phyloP scores from a whole-genome alignment of 1,284 basidiomycete genomes.

The Cryptococcus maquisensis region DNA sequence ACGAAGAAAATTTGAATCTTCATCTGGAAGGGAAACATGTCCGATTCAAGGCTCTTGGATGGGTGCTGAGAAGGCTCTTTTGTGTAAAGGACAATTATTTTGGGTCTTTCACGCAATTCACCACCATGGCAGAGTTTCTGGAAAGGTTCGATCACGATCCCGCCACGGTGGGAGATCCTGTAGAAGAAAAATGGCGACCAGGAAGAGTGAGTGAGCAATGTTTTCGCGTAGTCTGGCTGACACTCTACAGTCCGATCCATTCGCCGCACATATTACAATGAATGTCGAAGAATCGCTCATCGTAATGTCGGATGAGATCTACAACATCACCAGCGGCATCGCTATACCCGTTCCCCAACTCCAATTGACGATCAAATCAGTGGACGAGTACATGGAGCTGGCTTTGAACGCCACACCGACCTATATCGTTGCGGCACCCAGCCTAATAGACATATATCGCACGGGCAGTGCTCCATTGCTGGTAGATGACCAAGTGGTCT shows the following conservation, averaged over 20 bases:
- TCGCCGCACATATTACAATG: slow-evolving; percentile 68
- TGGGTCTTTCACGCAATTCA: slow-evolving; percentile 84
- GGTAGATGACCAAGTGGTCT: slow-evolving; percentile 44
- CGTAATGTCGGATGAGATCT: slow-evolving; percentile 67
- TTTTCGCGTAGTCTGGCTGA: not conserved
- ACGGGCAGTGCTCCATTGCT: slow-evolving; percentile 19
- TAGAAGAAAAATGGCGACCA: slow-evolving; percentile 69
- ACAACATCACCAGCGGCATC: slow-evolving; percentile 61
- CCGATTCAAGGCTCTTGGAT: slow-evolving; percentile 70
- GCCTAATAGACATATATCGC: slow-evolving; percentile 53
- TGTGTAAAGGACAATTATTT: slow-evolving; percentile 86
- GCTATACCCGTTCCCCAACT: slow-evolving; percentile 62
- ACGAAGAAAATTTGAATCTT: slow-evolving; percentile 72
- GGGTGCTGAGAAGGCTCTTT: slow-evolving; percentile 82
- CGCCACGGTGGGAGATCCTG: slow-evolving; percentile 67
- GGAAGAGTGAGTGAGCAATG: slow-evolving; percentile 57
- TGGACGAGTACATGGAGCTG: slow-evolving; percentile 86
- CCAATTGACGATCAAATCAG: slow-evolving; percentile 68
- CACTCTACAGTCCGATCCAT: slow-evolving; percentile 62
- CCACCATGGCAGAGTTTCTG: slow-evolving; percentile 76
- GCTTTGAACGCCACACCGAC: slow-evolving; percentile 66
- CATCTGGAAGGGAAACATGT: slow-evolving; percentile 57
- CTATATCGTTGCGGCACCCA: slow-evolving; percentile 54
- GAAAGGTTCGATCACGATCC: slow-evolving; percentile 60
- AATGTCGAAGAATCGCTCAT: slow-evolving; percentile 57